Base-by-base conservation (phyloP, 192 early-diverging fungal genomes). In the Backusella sp. region DNA sequence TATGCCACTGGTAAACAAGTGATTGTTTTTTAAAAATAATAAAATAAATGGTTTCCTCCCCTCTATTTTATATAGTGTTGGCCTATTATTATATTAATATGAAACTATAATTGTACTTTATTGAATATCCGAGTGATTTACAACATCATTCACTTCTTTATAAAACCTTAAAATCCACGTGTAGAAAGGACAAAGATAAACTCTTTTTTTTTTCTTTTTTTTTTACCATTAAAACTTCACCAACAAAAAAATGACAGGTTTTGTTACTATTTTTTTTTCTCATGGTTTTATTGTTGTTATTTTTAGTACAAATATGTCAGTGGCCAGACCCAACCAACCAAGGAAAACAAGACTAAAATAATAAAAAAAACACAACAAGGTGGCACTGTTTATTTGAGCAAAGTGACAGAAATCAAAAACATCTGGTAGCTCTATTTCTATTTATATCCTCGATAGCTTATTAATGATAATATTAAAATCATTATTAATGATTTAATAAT, bases 1-100 rank as follows among this genome's bases (percentile, higher is more conserved):
- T 78, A 68, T 69, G 80, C 79, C 9, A 73, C 71, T 65, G 86
- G 86, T 26, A 87, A 87, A 66, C 86, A 87, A 36, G 74, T 87
- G 4, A 75, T 87, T 68, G 17, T 87, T 9, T 84, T 86, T 71
- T 71, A 71, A n/a, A 59, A 59, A 59, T 6, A 56, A 53, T 44
- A 44, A n/a, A 49, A 49, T 49, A n/a, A 19, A 49, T 15, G 15
- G 3, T 5, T 17, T 49, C 42, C 42, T n/a, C 46, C 6, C 17
- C 42, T 5, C 15, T 44, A 17, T 44, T 44, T 44, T 44, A 17
- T 44, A 17, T 44, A 14, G 15, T 17, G 42, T 44, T 15, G 37
- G 37, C 11, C 7, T 39, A 39, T 44, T 44, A 19, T 19, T 49
- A 49, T 49, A 49, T 49, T 49, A 49, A 49, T 49, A n/a, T 49